Conservation (phyloP, 2,329 filamentous ascomycete species). For the Raffaelea albimanens region DNA sequence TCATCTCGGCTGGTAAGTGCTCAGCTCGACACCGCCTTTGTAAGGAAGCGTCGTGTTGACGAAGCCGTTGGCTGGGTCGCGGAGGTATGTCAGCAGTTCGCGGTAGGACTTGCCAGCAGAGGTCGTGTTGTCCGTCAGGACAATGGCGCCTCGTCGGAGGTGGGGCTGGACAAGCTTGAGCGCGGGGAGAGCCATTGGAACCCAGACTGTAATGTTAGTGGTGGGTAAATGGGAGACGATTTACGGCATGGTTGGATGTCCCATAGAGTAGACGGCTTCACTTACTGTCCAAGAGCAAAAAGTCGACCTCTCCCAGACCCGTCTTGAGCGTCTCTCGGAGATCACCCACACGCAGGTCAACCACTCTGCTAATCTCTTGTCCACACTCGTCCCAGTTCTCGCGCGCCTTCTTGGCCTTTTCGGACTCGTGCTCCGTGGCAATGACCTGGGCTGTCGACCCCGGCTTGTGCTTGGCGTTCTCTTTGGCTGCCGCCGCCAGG, state of each 20-base stretch:
- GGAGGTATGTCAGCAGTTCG: slow-evolving; percentile 29
- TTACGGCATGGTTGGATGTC: no score
- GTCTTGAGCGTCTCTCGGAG: slow-evolving; percentile 43
- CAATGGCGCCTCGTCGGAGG: slow-evolving; percentile 25
- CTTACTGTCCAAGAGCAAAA: slow-evolving; percentile 53
- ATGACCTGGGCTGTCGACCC: slow-evolving; percentile 29
- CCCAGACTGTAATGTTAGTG: slow-evolving; percentile 16
- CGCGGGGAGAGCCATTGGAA: slow-evolving; percentile 21
- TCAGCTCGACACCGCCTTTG: slow-evolving; percentile 15
- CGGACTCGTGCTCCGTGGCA: slow-evolving; percentile 49
- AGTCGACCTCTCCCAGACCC: slow-evolving; percentile 39
- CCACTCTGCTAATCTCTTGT: slow-evolving; percentile 33
- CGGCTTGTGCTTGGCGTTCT: slow-evolving; percentile 26
- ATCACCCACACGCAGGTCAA: slow-evolving; percentile 50
- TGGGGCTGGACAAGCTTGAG: slow-evolving; percentile 27
- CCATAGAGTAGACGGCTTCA: no score
- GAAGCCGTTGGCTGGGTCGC: slow-evolving; percentile 30
- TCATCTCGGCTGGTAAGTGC: slow-evolving; percentile 13
- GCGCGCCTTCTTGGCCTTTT: slow-evolving; percentile 41
- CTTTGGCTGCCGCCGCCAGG: slow-evolving; percentile 44
- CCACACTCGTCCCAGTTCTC: slow-evolving; percentile 44
- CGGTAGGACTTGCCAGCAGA: slow-evolving; percentile 22
- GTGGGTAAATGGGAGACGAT: background rate
- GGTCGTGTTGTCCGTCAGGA: slow-evolving; percentile 32
- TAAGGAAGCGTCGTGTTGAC: slow-evolving; percentile 16